A percentile compares a stretch with the other conserved stretches of the same genome.
phyloP scores from a whole-genome alignment of 2,329 filamentous ascomycete genomes.

The Hypoxylon sp. region DNA sequence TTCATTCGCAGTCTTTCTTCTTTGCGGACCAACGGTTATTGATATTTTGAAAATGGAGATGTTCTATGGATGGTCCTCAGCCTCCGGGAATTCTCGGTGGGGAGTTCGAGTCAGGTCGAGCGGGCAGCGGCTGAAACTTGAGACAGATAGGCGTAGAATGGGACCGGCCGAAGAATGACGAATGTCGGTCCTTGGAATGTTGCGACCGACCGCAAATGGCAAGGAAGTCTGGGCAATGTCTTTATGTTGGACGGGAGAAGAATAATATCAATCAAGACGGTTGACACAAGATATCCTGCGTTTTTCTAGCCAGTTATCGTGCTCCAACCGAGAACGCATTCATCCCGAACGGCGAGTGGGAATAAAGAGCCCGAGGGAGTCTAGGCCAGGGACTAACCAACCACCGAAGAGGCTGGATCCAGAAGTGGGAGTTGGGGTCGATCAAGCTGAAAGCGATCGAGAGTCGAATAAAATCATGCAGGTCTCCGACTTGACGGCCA shows the following conservation, averaged over 20 bases:
- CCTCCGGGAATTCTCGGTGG: conserved; percentile 46
- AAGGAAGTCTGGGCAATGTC: conserved; percentile 12
- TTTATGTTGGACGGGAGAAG: conserved; percentile 36
- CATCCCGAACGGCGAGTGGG: conserved; percentile 50
- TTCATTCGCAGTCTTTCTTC: conserved; percentile 49
- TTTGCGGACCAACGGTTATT: conserved; percentile 35
- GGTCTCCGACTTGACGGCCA: conserved; percentile 32
- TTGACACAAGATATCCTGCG: conserved; percentile 32
- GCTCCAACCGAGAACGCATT: conserved; percentile 44
- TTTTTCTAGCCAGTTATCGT: conserved; percentile 47
- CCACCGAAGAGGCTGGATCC: conserved; percentile 51
- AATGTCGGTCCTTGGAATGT: conserved; percentile 40
- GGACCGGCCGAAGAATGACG: conserved; percentile 39
- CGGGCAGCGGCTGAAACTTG: conserved; percentile 52
- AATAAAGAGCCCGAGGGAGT: conserved; percentile 42
- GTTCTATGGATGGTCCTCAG: conserved; percentile 23
- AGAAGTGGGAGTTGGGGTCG: conserved; percentile 52
- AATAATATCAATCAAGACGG: conserved; percentile 36
- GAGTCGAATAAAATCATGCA: conserved; percentile 42
- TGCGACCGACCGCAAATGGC: conserved; percentile 39
- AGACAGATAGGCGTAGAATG: conserved; percentile 41
- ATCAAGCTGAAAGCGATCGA: conserved; percentile 45
- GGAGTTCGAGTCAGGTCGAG: conserved; percentile 44
- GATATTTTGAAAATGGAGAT: conserved; percentile 31
- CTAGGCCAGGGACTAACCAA: conserved; percentile 51